Evolutionary conservation across 805 yeast species (phyloP).

Genomic region (Allodekkera sacchari): DNA sequence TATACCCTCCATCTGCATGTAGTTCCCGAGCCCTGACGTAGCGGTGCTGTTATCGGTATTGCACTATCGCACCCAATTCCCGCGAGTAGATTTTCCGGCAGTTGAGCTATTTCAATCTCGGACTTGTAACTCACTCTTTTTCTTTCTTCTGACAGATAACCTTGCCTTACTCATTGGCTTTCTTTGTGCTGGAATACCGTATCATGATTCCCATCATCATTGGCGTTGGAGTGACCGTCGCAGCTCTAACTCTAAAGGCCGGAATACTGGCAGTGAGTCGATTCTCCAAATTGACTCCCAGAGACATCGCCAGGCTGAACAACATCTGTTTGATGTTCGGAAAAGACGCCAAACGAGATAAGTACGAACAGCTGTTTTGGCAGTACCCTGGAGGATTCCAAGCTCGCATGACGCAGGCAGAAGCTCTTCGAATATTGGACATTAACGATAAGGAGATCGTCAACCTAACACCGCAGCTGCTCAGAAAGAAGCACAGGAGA

Average conservation of each 20-base stretch:
- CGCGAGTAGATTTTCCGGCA: too few relatives aligned
- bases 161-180: too few relatives aligned
- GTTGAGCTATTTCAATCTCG: too few relatives aligned
- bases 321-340: slow-evolving; percentile 19
- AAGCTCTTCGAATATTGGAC: slow-evolving; percentile 58
- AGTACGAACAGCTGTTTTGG: slow-evolving; percentile 6
- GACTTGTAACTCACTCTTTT: too few relatives aligned
- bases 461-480: slow-evolving; percentile 34
- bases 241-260: slow-evolving; percentile 40
- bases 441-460: slow-evolving; percentile 50
- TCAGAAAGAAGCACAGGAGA: slow-evolving; percentile 65
- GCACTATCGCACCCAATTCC: too few relatives aligned
- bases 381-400: slow-evolving; percentile 48
- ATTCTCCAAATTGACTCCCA: slow-evolving; percentile 24
- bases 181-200: too few relatives aligned
- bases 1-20: too few relatives aligned
- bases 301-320: slow-evolving; percentile 32
- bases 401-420: slow-evolving; percentile 57
- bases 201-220: slow-evolving; percentile 39
- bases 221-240: slow-evolving; percentile 46
- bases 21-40: too few relatives aligned
- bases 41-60: too few relatives aligned
- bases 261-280: slow-evolving; percentile 25
- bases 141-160: too few relatives aligned
- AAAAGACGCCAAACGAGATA: slow-evolving; percentile 7